Base-by-base conservation (phyloP, 164 flowering plant species). In the Cinnamomum micranthum region DNA sequence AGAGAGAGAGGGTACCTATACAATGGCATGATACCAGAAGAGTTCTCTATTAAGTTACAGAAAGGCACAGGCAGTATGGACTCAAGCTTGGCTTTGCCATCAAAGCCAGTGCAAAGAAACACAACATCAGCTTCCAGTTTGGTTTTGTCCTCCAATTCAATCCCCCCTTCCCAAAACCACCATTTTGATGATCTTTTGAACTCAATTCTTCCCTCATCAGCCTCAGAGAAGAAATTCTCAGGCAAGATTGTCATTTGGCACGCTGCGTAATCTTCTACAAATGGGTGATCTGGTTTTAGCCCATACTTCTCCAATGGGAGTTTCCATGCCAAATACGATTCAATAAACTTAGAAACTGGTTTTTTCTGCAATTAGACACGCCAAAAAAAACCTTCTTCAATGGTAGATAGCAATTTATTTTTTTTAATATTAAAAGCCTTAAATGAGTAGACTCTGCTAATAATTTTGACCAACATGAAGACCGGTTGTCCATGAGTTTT, bases 161-260 rank as follows among this genome's bases (percentile, higher is more conserved):
- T 62, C 12, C 99, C 98, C 3, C 85, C 88, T 24, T 85, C 81
- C 74, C 85, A 88, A 69, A 95, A 95, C 85, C 92, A 82, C 97
- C 97, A 94, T 47, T 87, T 87, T 19, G 88, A 80, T 11, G 97
- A 75, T 69, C 81, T 91, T 68, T 91, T 84, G 78, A 95, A 87
- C 69, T 17, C n/a, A 25, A 95, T 95, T 25, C 84, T 86, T 2
- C 98, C 98, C 76, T 93, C 77, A 73, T 93, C 96, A 25, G 95
- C 99, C 79, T 88, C 89, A 0, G 82, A 19, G 76, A 93, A 95
- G 87, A 95, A 93, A 13, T 85, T 87, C 2, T 91, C 90, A 0
- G 98, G 98, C 86, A 91, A 76, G 78, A 91, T 90, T 6, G 97
- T 95, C 95, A 92, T 93, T 69, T 93, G 98, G 64, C 99, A 95